phyloP scores from a whole-genome alignment of 768 basidiomycete species.

The Xerocomellus chrysenteron region DNA sequence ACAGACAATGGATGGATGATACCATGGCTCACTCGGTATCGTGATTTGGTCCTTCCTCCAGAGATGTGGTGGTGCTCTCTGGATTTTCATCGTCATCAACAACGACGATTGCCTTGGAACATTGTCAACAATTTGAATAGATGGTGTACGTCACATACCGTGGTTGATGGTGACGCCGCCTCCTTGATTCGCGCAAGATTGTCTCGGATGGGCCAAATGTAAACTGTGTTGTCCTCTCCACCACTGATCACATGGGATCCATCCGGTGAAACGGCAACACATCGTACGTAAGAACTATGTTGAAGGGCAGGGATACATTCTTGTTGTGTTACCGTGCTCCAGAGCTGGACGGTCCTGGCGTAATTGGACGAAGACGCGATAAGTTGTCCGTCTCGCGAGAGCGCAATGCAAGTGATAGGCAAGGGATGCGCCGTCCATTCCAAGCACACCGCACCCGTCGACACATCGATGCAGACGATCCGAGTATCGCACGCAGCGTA shows the following conservation, averaged over 20 bases:
- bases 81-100: background rate
- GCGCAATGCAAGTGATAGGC: slow-evolving; percentile 6
- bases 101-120: background rate
- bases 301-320: background rate
- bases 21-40: background rate
- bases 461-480: background rate
- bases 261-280: slow-evolving; percentile 1
- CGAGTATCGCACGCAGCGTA: background rate
- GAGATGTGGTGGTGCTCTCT: background rate
- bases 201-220: slow-evolving; percentile 1
- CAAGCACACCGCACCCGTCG: background rate
- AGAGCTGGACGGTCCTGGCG: slow-evolving; percentile 14
- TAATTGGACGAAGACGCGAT: slow-evolving; percentile 10
- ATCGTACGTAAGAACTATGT: background rate
- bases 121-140: background rate
- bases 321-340: slow-evolving; percentile 5
- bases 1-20: background rate
- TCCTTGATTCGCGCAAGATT: background rate
- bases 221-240: background rate
- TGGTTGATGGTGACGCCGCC: background rate
- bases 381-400: slow-evolving; percentile 9
- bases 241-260: slow-evolving; percentile 2
- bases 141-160: background rate
- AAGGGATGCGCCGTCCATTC: slow-evolving; percentile 8
- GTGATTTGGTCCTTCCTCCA: background rate